Conservation (phyloP, 148 eudicot genomes). For the Rhododendron griersonianum region DNA sequence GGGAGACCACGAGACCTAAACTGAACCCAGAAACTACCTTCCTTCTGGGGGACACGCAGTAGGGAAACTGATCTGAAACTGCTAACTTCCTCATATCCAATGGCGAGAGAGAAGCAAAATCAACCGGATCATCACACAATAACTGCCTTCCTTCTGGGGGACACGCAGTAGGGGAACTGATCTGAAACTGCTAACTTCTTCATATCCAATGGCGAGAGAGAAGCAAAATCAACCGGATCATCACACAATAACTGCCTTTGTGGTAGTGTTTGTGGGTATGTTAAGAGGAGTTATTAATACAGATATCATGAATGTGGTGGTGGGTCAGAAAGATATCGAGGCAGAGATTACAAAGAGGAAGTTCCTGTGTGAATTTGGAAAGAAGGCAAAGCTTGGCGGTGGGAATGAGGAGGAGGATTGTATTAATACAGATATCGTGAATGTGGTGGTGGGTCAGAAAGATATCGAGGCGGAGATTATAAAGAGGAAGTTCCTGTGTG, state of each 20-base stretch:
- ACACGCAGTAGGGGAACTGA: constrained; percentile 24
- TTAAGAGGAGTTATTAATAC: not conserved
- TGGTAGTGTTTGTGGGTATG: not conserved
- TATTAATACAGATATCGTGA: not conserved
- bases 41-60: constrained; percentile 21
- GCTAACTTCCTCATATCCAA: constrained; percentile 27
- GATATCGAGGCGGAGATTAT: not conserved
- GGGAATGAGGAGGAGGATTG: too few species aligned
- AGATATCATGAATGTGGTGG: not conserved
- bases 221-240: not conserved
- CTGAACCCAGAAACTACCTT: constrained; percentile 54
- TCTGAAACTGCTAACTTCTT: constrained; percentile 26
- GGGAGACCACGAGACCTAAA: constrained; percentile 33
- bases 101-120: not conserved
- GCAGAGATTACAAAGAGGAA: not conserved
- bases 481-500: not conserved
- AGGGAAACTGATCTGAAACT: constrained; percentile 31
- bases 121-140: not conserved
- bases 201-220: constrained; percentile 18
- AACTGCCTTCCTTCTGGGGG: constrained; percentile 36
- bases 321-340: not conserved
- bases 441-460: not conserved
- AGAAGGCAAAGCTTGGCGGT: too few species aligned
- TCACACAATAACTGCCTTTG: not conserved
- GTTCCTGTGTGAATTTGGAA: not conserved